A percentile compares a stretch with the other conserved stretches of the same genome.
Conservation (phyloP, 2,329 filamentous ascomycete species). For the Aspergillus sclerotialis region DNA sequence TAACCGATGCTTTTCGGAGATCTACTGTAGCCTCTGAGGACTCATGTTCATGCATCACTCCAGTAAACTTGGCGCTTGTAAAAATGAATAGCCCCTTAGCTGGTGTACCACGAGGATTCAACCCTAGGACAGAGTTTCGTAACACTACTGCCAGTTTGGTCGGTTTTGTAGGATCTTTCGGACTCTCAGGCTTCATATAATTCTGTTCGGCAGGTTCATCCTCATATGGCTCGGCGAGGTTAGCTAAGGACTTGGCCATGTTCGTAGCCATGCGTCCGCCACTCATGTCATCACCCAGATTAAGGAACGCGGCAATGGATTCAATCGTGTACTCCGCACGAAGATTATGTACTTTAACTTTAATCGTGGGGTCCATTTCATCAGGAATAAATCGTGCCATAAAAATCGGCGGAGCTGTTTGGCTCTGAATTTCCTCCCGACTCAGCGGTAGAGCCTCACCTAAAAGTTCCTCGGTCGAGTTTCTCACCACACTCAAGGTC, state of each 20-base stretch:
- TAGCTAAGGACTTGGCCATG: constrained; percentile 72
- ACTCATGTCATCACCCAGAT: constrained; percentile 59
- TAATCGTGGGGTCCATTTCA: constrained; percentile 86
- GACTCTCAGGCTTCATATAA: constrained; percentile 9
- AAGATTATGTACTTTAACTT: constrained; percentile 77
- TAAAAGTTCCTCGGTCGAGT: constrained; percentile 64
- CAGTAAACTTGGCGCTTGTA: constrained; percentile 67
- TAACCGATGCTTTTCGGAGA: constrained; percentile 71
- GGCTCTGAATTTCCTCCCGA: constrained; percentile 10
- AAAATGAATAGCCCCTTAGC: constrained; percentile 76
- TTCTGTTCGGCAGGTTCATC: constrained; percentile 11
- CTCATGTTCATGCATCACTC: constrained; percentile 58
- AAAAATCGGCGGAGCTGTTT: constrained; percentile 51
- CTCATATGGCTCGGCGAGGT: constrained; percentile 56
- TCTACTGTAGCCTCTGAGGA: constrained; percentile 59
- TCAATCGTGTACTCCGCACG: constrained; percentile 84
- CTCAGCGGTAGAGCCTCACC: constrained; percentile 48
- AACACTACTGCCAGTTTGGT: constrained; percentile 55
- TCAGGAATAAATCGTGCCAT: constrained; percentile 90
- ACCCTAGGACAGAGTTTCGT: constrained; percentile 71
- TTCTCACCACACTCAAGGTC: constrained; percentile 55
- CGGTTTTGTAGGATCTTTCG: constrained; percentile 42
- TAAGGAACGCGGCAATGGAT: constrained; percentile 72
- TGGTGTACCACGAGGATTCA: constrained; percentile 69
- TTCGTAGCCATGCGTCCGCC: constrained; percentile 67